phyloP scores from a whole-genome alignment of 495 filamentous ascomycete species.

The Elasticomyces elasticus region DNA sequence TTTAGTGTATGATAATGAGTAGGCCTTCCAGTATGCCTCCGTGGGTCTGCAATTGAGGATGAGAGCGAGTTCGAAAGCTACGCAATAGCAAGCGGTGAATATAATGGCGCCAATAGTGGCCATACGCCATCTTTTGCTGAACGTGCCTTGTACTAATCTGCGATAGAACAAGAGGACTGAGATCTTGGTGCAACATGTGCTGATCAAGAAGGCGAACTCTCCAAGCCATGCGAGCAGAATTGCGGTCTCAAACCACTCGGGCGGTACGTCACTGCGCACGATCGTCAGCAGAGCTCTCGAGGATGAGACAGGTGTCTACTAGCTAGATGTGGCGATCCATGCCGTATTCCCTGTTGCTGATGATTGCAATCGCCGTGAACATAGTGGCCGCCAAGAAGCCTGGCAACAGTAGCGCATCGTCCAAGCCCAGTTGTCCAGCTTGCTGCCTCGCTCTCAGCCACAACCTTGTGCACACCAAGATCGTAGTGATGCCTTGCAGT shows the following conservation, averaged over 20 bases:
- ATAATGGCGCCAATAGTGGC: conserved; percentile 18
- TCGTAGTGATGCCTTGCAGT: background rate
- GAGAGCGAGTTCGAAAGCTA: conserved; percentile 19
- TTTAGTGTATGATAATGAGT: conserved; percentile 3
- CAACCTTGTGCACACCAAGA: conserved; percentile 2
- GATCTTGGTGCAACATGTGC: conserved; percentile 24
- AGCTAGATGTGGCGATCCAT: conserved; percentile 27
- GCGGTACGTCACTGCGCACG: conserved; percentile 14
- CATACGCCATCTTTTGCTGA: conserved; percentile 11
- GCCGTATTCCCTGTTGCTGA: conserved; percentile 11
- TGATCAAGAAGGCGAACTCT: conserved; percentile 23
- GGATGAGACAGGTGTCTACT: background rate
- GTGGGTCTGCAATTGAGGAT: conserved; percentile 23
- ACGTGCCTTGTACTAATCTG: conserved; percentile 21
- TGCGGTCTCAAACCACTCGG: conserved; percentile 1
- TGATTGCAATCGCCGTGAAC: conserved; percentile 4
- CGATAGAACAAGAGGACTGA: conserved; percentile 28
- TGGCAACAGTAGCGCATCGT: conserved; percentile 3
- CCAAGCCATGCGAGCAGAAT: conserved; percentile 22
- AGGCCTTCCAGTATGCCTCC: conserved; percentile 24
- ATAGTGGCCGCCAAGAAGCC: conserved; percentile 3
- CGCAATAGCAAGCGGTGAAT: conserved; percentile 17
- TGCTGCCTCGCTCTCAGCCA: background rate
- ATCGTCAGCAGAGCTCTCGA: background rate
- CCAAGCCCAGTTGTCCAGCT: conserved; percentile 4